Base-by-base conservation (phyloP, 148 eudicot species). In the Pouteria glomerata region DNA sequence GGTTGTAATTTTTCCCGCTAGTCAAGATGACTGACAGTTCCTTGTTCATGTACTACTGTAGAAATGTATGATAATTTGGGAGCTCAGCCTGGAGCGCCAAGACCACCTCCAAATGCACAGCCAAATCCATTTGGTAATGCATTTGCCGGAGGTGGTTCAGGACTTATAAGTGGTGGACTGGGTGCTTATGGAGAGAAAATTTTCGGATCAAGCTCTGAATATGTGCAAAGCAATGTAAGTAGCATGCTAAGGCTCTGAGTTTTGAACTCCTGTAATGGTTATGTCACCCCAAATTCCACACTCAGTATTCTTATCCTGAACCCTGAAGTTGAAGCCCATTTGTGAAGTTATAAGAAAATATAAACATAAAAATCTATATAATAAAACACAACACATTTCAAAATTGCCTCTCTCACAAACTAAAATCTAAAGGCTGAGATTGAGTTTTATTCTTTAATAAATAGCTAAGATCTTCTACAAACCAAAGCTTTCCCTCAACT, bases 141-240 rank as follows among this genome's bases (percentile, higher is more conserved):
- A 42, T 96, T 92, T 64, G 61, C 74, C 70, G 96, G 92, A 63
- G 87, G 92, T 27, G 83, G 97, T 47, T 85, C 92, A 23, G 97
- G 97, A 63, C 79, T 96, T 68, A 84, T 96, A 50, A 87, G 82
- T 72, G 81, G 90, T 79, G 98, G 97, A 72, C 80, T 95, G 73
- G 91, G 96, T 73, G 98, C 97, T 11, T 96, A 92, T 77, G 99
- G 99, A 41, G 97, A 90, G 81, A 96, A 76, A 73, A 85, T 96
- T 47, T 65, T 96, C 1, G 99, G 97, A 67, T 91, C 97, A 14
- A 88, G 99, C 73, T 96, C 99, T 1, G 97, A 92, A 68, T 96
- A 92, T 76, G 96, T 96, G 64, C 97, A 96, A 80, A 96, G 97
- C 85, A 96, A 96, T 83, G 99, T 92, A 81, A 91, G 97, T 89